phyloP scores from a whole-genome alignment of 805 yeast genomes.

The Candida berthetii region DNA sequence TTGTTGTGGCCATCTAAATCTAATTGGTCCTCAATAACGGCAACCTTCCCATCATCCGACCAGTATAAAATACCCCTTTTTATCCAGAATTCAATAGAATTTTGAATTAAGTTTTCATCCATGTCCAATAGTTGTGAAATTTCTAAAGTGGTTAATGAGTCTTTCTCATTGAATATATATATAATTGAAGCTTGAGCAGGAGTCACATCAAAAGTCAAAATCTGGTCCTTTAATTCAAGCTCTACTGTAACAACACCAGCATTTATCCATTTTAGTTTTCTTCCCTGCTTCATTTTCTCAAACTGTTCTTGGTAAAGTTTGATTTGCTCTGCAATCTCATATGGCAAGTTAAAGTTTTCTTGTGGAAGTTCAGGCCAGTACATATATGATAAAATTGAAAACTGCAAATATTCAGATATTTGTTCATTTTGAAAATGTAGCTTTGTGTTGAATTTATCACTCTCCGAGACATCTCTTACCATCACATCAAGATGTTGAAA shows the following conservation, averaged over 20 bases:
- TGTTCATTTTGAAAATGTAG: slow-evolving; percentile 22
- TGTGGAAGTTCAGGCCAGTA: slow-evolving; percentile 64
- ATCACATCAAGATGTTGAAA: slow-evolving; percentile 74
- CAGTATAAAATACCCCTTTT: slow-evolving; percentile 41
- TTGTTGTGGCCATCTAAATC: too few relatives aligned
- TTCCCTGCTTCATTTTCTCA: slow-evolving; percentile 41
- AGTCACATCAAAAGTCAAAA: slow-evolving; percentile 39
- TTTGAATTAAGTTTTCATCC: slow-evolving; percentile 31
- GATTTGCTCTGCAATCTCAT: slow-evolving; percentile 31
- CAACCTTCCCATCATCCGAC: slow-evolving; percentile 18
- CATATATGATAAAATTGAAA: slow-evolving; percentile 64
- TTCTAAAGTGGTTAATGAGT: slow-evolving; percentile 23
- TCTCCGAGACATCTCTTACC: slow-evolving; percentile 65
- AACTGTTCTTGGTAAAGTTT: slow-evolving; percentile 39
- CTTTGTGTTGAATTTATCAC: slow-evolving; percentile 37
- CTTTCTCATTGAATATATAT: slow-evolving; percentile 31
- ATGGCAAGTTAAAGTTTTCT: slow-evolving; percentile 36
- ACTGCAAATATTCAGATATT: slow-evolving; percentile 31
- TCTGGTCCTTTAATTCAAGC: slow-evolving; percentile 45
- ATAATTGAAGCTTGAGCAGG: slow-evolving; percentile 70
- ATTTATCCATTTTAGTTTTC: slow-evolving; percentile 49
- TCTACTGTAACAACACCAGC: slow-evolving; percentile 59
- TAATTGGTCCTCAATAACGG: slow-evolving; percentile 4
- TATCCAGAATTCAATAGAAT: slow-evolving; percentile 57
- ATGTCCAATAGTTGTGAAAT: slow-evolving; percentile 33